These are phyloP conservation scores for Xylariaceae sp. DNA, from an alignment of 2,329 filamentous ascomycete genomes.

Conservation along the genomic window DNA sequence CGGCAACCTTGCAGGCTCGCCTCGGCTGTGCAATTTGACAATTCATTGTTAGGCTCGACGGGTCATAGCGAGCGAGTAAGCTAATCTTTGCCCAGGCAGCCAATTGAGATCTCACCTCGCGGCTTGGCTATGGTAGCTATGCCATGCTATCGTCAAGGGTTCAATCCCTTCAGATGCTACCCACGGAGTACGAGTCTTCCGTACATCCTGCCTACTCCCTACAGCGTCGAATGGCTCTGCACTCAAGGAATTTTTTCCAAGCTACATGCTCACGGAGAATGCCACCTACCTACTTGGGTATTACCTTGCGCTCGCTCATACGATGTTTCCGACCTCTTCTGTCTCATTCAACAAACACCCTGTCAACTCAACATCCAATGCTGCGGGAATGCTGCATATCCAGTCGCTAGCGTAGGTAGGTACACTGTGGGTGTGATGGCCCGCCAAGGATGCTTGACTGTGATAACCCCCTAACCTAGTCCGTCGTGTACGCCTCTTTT, in stretches of 20 bases:
- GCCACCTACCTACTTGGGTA: not conserved
- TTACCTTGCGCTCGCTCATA: not conserved
- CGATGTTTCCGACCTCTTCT: not conserved
- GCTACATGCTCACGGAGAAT: too few relatives aligned
- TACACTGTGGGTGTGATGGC: slow-evolving; percentile 19
- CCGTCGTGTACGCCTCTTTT: slow-evolving; percentile 19
- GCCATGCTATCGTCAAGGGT: not conserved
- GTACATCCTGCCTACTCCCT: too few relatives aligned
- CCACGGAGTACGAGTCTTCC: not conserved
- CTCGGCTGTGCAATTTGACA: not conserved
- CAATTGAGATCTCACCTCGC: not conserved
- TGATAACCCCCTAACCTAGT: slow-evolving; percentile 2
- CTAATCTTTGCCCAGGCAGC: not conserved
- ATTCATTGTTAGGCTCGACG: not conserved
- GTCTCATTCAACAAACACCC: slow-evolving; percentile 2
- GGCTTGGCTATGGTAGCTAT: not conserved
- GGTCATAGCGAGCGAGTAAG: not conserved
- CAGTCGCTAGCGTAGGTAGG: slow-evolving; percentile 12
- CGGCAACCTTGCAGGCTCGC: not conserved
- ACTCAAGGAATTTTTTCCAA: too few relatives aligned
- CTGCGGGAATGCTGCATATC: slow-evolving; percentile 17
- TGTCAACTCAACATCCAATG: slow-evolving; percentile 8
- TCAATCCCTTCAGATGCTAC: not conserved
- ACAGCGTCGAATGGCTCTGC: too few relatives aligned
- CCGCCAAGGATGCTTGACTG: slow-evolving; percentile 20